Percentiles rank a stretch among this genome's conserved stretches.
phyloP scores from a whole-genome alignment of 1,284 basidiomycete species.

The Malassezia dermatis region DNA sequence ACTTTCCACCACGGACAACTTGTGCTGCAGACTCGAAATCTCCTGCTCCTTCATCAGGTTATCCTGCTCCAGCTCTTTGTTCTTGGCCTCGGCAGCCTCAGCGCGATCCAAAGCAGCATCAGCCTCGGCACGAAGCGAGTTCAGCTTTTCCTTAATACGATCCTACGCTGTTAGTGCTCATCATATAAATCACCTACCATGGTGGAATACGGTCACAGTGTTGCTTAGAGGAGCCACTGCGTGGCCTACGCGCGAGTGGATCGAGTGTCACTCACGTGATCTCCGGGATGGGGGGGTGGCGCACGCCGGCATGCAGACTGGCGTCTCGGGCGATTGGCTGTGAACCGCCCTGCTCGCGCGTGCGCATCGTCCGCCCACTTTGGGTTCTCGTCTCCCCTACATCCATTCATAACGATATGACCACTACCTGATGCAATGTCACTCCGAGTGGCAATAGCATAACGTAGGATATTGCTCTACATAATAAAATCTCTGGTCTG shows the following conservation, averaged over 20 bases:
- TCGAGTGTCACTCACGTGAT: slow-evolving; percentile 14
- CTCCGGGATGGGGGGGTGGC: neutral
- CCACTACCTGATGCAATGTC: too few species aligned
- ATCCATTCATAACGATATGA: neutral
- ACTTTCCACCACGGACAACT: slow-evolving; percentile 60
- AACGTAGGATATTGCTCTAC: too few species aligned
- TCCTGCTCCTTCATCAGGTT: slow-evolving; percentile 79
- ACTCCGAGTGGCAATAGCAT: too few species aligned
- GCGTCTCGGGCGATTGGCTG: neutral
- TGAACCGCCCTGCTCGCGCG: neutral
- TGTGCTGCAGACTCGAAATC: slow-evolving; percentile 71
- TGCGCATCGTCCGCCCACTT: neutral
- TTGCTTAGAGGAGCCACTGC: slow-evolving; percentile 1
- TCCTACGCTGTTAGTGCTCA: slow-evolving; percentile 2
- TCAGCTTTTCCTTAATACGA: slow-evolving; percentile 51
- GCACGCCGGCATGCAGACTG: neutral
- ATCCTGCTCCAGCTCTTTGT: slow-evolving; percentile 59
- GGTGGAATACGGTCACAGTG: neutral
- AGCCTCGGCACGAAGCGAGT: slow-evolving; percentile 69
- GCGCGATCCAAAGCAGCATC: slow-evolving; percentile 57
- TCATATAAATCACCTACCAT: slow-evolving; percentile 3
- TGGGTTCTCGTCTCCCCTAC: neutral
- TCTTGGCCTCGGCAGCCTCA: slow-evolving; percentile 41
- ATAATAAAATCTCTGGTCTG: too few species aligned
- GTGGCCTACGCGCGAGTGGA: neutral